Evolutionary conservation across 371 early-diverging fungal genomes (phyloP), one percentile per base, ranked within the genome.

Genomic region (Mortierella sp.): DNA sequence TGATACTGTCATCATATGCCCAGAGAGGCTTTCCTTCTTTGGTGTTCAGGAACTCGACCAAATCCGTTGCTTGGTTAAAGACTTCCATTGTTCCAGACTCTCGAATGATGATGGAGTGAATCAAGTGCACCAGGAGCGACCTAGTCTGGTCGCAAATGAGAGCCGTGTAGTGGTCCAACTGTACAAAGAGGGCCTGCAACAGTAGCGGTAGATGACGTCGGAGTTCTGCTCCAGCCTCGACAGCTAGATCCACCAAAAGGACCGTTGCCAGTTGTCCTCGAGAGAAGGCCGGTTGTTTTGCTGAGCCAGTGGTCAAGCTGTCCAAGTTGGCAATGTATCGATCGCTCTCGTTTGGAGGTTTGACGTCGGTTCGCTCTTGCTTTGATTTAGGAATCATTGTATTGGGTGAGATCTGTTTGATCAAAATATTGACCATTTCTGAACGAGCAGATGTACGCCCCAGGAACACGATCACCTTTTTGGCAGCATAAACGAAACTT

Each of bases 71-170:
- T 19, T 87, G 82, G 25, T 75, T 70, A 25, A 89, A 81, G 16
- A 85, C 84, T 45, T 91, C 91, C 16, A 87, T 70, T 59, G 87
- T 88, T 30, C 90, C 84, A 0, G 88, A 85, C 64, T 89, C 89
- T 2, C 91, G 85, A 23, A 89, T 83, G 21, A 82, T 85, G 53
- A 92, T 90, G 0, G 92, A 87, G 62, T 92, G 92, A 6, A 94
- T 91, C 57, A 97, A 63, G 66, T 95, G 93, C 60, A 95, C 89
- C 21, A 97, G 83, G 37, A 97, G 86, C 5, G 91, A 86, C 18
- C 95, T 87, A 7, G 91, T 90, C 75, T 95, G 93, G 58, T 95
- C 95, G 68, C 94, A 92, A 1, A 93, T 86, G 28, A 94, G 84
- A 16, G 90, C 88, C 15, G 93, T 91, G 46, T 90, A 85, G 68